Evolutionary conservation across 148 eudicot species (phyloP).

Genomic region (Heliosperma pusillum): DNA sequence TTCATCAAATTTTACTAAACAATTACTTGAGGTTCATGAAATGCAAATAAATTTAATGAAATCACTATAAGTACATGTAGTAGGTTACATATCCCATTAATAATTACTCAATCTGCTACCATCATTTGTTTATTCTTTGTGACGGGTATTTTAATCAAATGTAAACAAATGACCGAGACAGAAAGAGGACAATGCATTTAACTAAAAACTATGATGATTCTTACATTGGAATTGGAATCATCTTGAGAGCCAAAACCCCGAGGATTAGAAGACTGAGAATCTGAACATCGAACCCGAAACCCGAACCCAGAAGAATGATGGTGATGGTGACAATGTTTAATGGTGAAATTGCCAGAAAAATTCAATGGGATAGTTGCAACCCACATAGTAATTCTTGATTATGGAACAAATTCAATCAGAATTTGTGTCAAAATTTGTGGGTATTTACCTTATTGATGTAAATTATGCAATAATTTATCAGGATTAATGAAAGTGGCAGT

Average conservation of each 20-base stretch:
- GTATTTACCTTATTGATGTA: background rate
- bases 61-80: background rate
- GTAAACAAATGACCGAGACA: too few relatives aligned
- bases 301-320: background rate
- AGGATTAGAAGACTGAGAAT: slow-evolving; percentile 12
- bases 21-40: background rate
- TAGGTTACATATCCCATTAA: too few relatives aligned
- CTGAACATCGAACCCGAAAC: slow-evolving; percentile 14
- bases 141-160: too few relatives aligned
- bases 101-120: too few relatives aligned
- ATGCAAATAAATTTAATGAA: background rate
- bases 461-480: background rate
- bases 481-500: background rate
- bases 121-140: too few relatives aligned
- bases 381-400: slow-evolving; percentile 15
- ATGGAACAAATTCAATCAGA: background rate
- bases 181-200: background rate
- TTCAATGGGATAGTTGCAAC: slow-evolving; percentile 13
- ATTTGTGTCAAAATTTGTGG: background rate
- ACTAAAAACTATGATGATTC: background rate
- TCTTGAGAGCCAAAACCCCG: slow-evolving; percentile 12
- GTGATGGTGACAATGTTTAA: background rate
- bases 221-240: slow-evolving; percentile 15
- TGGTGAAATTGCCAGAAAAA: slow-evolving; percentile 12
- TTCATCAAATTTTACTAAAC: background rate